These are phyloP conservation scores for Pseudogymnoascus sp. DNA, from an alignment of 2,329 filamentous ascomycete genomes.

Conservation along the genomic window DNA sequence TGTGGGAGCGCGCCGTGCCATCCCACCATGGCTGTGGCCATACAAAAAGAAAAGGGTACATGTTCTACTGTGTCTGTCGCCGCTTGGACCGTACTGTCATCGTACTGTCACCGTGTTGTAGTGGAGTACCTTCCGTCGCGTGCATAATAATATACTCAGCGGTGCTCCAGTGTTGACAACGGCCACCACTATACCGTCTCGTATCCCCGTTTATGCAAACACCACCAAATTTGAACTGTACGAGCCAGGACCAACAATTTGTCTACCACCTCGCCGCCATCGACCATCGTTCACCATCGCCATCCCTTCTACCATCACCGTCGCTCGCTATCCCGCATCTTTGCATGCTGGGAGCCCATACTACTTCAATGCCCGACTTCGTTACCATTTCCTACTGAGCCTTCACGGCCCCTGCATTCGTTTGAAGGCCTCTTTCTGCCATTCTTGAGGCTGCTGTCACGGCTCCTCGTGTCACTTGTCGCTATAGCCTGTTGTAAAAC, in stretches of 20 bases:
- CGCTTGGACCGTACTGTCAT: not conserved
- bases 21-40: not conserved
- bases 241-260: not conserved
- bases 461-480: not conserved
- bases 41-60: not conserved
- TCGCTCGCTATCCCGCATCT: conserved; percentile 4
- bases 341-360: not conserved
- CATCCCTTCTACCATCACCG: not conserved
- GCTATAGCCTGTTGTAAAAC: not conserved
- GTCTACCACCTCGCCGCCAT: not conserved
- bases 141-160: not conserved
- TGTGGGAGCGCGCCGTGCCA: conserved; percentile 5
- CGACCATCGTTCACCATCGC: not conserved
- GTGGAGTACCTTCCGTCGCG: not conserved
- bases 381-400: not conserved
- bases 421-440: not conserved
- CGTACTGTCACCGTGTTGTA: not conserved
- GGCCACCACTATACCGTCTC: not conserved
- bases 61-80: not conserved
- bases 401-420: conserved; percentile 4
- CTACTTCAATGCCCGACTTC: conserved; percentile 1
- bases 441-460: not conserved
- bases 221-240: not conserved
- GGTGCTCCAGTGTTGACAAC: not conserved
- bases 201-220: conserved; percentile 5